These are phyloP conservation scores for Aspergillus affinis DNA, from an alignment of 495 filamentous ascomycete genomes.

Conservation along the genomic window DNA sequence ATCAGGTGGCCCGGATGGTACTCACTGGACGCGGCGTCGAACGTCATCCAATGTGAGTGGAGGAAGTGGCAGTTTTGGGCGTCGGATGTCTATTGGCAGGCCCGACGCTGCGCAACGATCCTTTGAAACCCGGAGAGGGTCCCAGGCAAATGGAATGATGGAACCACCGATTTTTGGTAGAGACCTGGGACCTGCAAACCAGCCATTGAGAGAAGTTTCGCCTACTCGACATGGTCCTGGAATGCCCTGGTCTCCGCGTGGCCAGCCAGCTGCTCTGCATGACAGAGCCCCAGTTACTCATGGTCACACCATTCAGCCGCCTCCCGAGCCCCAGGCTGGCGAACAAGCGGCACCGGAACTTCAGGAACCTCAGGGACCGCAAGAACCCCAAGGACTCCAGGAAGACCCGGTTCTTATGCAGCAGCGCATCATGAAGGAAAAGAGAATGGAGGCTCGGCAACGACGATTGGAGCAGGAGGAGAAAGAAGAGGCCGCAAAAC, in stretches of 20 bases:
- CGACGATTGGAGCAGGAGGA: constrained; percentile 80
- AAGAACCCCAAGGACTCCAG: constrained; percentile 34
- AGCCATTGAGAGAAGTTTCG: constrained; percentile 23
- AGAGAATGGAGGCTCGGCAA: constrained; percentile 71
- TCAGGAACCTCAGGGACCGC: too few relatives aligned
- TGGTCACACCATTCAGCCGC: constrained; percentile 30
- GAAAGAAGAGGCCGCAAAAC: constrained; percentile 71
- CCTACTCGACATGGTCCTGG: constrained; percentile 27
- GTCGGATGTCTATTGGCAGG: constrained; percentile 55
- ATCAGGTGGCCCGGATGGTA: constrained; percentile 62
- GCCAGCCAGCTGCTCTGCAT: constrained; percentile 43
- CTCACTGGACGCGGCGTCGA: constrained; percentile 72
- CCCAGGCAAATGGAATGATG: constrained; percentile 42
- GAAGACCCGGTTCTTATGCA: constrained; percentile 68
- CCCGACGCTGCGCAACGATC: constrained; percentile 46
- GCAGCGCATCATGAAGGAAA: constrained; percentile 82
- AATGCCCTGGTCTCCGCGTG: constrained; percentile 47
- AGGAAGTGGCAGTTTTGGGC: constrained; percentile 70
- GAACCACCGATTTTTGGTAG: constrained; percentile 32
- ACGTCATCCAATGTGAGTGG: constrained; percentile 95
- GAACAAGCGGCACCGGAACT: constrained; percentile 27
- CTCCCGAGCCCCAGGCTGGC: constrained; percentile 16
- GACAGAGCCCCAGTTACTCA: constrained; percentile 35
- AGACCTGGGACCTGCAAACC: constrained; percentile 26
- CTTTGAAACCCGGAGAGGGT: constrained; percentile 47